Percentiles rank a stretch among this genome's conserved stretches.
Evolutionary conservation across 2,329 filamentous ascomycete genomes (phyloP).

Genomic region (Chaetomium globosum): DNA sequence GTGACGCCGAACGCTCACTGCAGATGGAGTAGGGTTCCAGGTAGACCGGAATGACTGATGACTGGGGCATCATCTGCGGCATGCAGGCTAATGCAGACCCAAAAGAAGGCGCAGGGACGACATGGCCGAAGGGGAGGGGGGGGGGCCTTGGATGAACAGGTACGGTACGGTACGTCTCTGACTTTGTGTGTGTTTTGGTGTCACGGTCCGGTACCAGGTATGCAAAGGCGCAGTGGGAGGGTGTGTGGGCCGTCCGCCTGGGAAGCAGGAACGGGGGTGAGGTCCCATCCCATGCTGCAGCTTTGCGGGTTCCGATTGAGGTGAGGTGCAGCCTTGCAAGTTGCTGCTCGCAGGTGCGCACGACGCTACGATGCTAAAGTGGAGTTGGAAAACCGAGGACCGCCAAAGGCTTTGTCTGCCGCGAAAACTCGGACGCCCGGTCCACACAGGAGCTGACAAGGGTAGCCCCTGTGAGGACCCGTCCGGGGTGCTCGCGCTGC

Average conservation of each 20-base stretch:
- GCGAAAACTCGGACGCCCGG: conserved; percentile 5
- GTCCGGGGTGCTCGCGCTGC: conserved; percentile 20
- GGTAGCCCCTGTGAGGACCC: conserved; percentile 6
- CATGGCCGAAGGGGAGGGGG: conserved; percentile 13
- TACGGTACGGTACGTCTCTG: conserved; percentile 15
- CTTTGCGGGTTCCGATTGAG: conserved; percentile 8
- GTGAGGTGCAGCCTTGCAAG: conserved; percentile 13
- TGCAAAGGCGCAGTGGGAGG: conserved; percentile 32
- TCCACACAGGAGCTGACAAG: conserved; percentile 21
- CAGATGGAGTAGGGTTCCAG: conserved; percentile 26
- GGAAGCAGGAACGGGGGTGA: conserved; percentile 30
- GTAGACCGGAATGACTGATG: conserved; percentile 28
- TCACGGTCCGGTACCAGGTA: conserved; percentile 22
- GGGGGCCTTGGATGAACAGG: conserved; percentile 18
- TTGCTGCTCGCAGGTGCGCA: conserved; percentile 31
- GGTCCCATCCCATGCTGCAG: conserved; percentile 14
- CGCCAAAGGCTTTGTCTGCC: neutral
- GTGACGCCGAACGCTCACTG: conserved; percentile 30
- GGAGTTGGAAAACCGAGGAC: conserved; percentile 7
- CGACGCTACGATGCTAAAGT: conserved; percentile 18
- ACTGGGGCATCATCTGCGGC: conserved; percentile 32
- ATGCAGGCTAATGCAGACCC: conserved; percentile 38
- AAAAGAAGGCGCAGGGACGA: conserved; percentile 36
- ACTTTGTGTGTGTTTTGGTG: conserved; percentile 21
- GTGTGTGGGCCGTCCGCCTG: conserved; percentile 26